phyloP scores from a whole-genome alignment of 176 grass and related monocot genomes.

The Chrysopogon serrulatus region DNA sequence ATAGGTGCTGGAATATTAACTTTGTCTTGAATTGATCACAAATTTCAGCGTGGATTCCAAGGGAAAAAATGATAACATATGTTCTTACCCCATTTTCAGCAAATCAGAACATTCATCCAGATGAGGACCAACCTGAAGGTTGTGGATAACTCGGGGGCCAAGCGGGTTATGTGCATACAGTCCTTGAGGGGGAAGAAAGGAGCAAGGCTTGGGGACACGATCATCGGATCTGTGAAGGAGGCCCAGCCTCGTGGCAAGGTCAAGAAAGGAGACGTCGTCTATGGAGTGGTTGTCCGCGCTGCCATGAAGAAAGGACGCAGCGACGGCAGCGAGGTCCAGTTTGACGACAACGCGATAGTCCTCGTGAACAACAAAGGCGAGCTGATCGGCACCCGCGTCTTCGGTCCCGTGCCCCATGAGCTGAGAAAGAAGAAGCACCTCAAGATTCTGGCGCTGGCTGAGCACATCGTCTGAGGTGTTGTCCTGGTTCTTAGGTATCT shows the following conservation, averaged over 20 bases:
- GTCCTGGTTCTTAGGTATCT: neutral
- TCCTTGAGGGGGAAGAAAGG: constrained; percentile 73
- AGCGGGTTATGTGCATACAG: constrained; percentile 96
- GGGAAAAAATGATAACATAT: neutral
- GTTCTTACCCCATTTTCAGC: constrained; percentile 42
- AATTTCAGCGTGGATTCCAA: neutral
- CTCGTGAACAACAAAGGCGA: constrained; percentile 96
- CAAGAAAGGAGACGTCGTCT: constrained; percentile 98
- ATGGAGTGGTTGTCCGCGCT: constrained; percentile 88
- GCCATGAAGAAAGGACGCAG: constrained; percentile 82
- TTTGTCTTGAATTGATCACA: neutral
- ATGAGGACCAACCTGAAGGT: constrained; percentile 99
- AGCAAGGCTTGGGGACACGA: constrained; percentile 78
- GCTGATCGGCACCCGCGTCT: constrained; percentile 82
- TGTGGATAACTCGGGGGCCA: constrained; percentile 96
- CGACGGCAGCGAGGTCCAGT: constrained; percentile 84
- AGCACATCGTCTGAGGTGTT: constrained; percentile 74
- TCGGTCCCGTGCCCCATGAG: constrained; percentile 75
- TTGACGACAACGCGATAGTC: constrained; percentile 85
- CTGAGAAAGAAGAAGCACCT: constrained; percentile 96
- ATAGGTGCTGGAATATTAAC: neutral
- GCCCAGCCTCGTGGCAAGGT: constrained; percentile 91
- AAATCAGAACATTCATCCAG: constrained; percentile 99
- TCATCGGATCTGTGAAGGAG: constrained; percentile 92
- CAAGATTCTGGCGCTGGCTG: constrained; percentile 86